Conservation (phyloP, 2,329 filamentous ascomycete species). For the Myriosclerotinia duriaeana region DNA sequence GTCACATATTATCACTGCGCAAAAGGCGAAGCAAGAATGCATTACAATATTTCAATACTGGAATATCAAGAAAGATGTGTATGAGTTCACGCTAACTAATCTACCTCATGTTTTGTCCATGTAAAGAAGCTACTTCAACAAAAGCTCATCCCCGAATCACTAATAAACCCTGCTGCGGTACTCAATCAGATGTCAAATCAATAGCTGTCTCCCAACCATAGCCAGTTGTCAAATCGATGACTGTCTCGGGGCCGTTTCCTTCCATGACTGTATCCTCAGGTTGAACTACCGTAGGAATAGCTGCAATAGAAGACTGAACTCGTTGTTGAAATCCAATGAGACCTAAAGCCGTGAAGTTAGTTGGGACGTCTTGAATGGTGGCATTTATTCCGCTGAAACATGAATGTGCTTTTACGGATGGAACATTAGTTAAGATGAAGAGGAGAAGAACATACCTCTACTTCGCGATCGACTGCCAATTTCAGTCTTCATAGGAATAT, state of each 20-base stretch:
- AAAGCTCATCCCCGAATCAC: not conserved
- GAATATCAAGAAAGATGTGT: not conserved
- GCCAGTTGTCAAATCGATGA: not conserved
- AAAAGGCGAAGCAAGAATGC: no score
- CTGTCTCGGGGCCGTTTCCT: no score
- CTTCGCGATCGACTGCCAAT: not conserved
- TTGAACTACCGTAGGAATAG: not conserved
- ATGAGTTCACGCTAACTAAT: not conserved
- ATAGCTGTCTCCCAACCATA: not conserved
- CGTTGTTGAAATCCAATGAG: not conserved
- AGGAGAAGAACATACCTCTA: not conserved
- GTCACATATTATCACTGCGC: not conserved
- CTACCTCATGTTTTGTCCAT: not conserved
- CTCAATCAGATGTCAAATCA: constrained; percentile 11
- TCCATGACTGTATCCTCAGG: not conserved
- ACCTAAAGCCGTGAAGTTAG: constrained; percentile 3
- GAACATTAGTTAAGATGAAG: not conserved
- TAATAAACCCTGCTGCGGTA: not conserved
- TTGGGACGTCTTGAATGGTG: no score
- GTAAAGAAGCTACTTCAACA: not conserved
- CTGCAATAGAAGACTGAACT: not conserved
- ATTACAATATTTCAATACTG: not conserved
- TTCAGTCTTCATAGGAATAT: not conserved
- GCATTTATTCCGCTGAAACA: not conserved
- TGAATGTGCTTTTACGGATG: not conserved